phyloP scores from a whole-genome alignment of 495 filamentous ascomycete genomes.

The Daldinia caldariorum region DNA sequence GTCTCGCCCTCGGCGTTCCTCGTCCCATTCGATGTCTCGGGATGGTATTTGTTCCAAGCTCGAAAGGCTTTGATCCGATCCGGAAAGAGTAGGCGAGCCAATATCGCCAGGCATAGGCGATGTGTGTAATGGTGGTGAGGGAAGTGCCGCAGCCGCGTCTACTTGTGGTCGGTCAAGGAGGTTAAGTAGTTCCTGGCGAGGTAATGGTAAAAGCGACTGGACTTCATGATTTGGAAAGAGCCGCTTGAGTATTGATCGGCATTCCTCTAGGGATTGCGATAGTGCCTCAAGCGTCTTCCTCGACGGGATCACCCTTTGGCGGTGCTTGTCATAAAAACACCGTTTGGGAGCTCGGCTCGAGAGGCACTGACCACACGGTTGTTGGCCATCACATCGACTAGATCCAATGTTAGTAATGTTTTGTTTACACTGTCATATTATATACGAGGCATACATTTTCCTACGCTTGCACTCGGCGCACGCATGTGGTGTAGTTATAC shows the following conservation, averaged over 20 bases:
- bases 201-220: conserved; percentile 60
- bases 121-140: conserved; percentile 56
- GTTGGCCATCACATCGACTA: conserved; percentile 66
- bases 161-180: conserved; percentile 58
- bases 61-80: conserved; percentile 57
- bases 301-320: conserved; percentile 66
- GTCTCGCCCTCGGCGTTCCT: conserved; percentile 64
- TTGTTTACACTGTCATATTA: conserved; percentile 7
- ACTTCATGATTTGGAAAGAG: conserved; percentile 64
- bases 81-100: conserved; percentile 55
- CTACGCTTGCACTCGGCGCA: conserved; percentile 68
- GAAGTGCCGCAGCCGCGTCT: conserved; percentile 54
- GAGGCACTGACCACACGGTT: conserved; percentile 67
- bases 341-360: conserved; percentile 66
- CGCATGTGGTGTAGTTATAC: conserved; percentile 66
- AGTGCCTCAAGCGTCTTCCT: conserved; percentile 67
- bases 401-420: conserved; percentile 40
- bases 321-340: conserved; percentile 69
- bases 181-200: conserved; percentile 61
- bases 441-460: conserved; percentile 59
- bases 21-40: conserved; percentile 66
- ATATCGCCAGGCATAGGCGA: conserved; percentile 56
- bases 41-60: conserved; percentile 64
- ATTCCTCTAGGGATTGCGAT: conserved; percentile 67
- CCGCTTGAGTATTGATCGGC: conserved; percentile 64